phyloP scores from a whole-genome alignment of 805 yeast genomes.

The Teunomyces panamensis region DNA sequence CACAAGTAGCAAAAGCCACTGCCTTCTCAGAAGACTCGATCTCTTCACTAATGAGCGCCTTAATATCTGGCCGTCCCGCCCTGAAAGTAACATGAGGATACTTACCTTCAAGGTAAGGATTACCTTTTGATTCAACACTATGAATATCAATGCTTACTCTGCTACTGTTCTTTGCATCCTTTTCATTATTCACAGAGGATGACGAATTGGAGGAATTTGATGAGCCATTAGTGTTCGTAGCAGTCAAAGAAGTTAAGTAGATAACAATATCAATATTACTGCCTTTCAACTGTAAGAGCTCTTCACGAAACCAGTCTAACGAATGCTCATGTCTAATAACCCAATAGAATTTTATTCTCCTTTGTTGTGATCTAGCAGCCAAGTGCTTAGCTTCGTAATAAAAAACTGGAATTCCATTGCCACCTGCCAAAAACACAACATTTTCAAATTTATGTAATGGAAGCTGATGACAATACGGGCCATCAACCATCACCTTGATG shows the following conservation, averaged over 20 bases:
- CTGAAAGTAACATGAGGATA: constrained; percentile 21
- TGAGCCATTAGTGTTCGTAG: constrained; percentile 26
- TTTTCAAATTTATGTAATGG: constrained; percentile 48
- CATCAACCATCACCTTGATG: constrained; percentile 51
- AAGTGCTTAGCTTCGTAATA: constrained; percentile 36
- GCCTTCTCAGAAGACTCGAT: constrained; percentile 38
- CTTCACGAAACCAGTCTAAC: constrained; percentile 47
- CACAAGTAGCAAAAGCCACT: constrained; percentile 55
- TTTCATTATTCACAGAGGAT: background rate
- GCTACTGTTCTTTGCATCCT: constrained; percentile 26
- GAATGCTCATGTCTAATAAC: constrained; percentile 52
- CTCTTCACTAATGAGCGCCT: constrained; percentile 32
- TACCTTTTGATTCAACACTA: constrained; percentile 38
- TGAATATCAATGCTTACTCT: constrained; percentile 41
- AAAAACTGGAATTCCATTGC: constrained; percentile 62
- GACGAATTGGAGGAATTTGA: background rate
- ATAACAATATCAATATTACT: constrained; percentile 26
- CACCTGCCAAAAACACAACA: constrained; percentile 56
- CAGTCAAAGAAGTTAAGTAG: constrained; percentile 39
- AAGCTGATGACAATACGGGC: constrained; percentile 53
- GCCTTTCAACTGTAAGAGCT: constrained; percentile 24
- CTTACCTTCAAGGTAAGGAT: constrained; percentile 21
- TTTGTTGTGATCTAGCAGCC: constrained; percentile 13
- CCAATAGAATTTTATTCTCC: constrained; percentile 49
- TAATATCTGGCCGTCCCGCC: constrained; percentile 44